A percentile compares a stretch with the other conserved stretches of the same genome.
phyloP scores from a whole-genome alignment of 2,329 filamentous ascomycete genomes.

The Plenodomus biglobosus region DNA sequence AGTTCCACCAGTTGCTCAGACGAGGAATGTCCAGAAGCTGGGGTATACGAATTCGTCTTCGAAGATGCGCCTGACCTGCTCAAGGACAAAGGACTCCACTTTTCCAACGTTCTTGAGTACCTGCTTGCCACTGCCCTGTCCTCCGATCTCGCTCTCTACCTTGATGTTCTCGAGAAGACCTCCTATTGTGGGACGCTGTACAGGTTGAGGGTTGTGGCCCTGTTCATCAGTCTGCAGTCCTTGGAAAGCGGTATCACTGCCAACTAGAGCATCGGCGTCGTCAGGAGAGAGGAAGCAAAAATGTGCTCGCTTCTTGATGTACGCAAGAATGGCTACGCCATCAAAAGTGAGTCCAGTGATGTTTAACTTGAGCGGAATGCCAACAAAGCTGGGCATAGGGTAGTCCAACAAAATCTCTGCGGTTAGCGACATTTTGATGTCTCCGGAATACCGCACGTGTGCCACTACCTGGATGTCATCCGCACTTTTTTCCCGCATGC shows the following conservation, averaged over 20 bases:
- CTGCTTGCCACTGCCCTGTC: slow-evolving; percentile 87
- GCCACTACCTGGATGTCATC: slow-evolving; percentile 94
- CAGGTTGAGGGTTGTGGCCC: slow-evolving; percentile 26
- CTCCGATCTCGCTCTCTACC: slow-evolving; percentile 96
- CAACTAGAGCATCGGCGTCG: slow-evolving; percentile 72
- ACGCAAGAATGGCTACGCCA: slow-evolving; percentile 86
- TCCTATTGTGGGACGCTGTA: slow-evolving; percentile 58
- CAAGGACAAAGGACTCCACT: slow-evolving; percentile 94
- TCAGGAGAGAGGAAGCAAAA: slow-evolving; percentile 95
- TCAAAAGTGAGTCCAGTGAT: slow-evolving; percentile 96
- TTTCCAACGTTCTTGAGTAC: slow-evolving; percentile 98
- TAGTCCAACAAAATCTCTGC: slow-evolving; percentile 97
- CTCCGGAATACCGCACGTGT: slow-evolving; percentile 83
- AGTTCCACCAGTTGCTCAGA: slow-evolving; percentile 51
- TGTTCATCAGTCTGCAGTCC: slow-evolving; percentile 29
- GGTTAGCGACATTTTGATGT: slow-evolving; percentile 84
- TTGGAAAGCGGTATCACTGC: slow-evolving; percentile 45
- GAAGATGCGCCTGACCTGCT: slow-evolving; percentile 95
- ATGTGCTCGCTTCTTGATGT: slow-evolving; percentile 85
- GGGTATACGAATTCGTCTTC: slow-evolving; percentile 99
- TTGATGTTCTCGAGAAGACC: slow-evolving; percentile 88
- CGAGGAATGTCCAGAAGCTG: slow-evolving; percentile 96
- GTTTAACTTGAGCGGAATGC: slow-evolving; percentile 89
- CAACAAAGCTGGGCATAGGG: slow-evolving; percentile 97
- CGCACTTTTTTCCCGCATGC: slow-evolving; percentile 70